Percentiles rank a stretch among this genome's conserved stretches.
phyloP scores from a whole-genome alignment of 345 rosid species.

The Trapa bicornis region DNA sequence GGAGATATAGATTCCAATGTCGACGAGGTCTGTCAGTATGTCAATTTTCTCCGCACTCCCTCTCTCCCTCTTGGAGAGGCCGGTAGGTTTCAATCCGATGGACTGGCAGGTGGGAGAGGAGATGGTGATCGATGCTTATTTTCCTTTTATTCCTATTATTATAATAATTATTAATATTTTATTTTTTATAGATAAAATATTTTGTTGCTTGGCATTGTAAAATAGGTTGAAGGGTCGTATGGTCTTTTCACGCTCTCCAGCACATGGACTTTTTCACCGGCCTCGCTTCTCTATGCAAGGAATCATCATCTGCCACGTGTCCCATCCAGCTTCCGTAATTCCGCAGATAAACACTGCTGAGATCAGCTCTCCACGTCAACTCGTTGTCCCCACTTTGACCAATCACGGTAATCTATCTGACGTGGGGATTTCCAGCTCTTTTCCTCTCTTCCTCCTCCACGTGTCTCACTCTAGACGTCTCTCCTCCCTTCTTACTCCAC shows the following conservation, averaged over 20 bases:
- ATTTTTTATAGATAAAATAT: no score
- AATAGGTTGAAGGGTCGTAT: no score
- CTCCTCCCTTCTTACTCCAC: neutral
- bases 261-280: no score
- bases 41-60: no score
- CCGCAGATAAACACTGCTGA: neutral
- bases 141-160: no score
- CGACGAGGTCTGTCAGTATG: neutral
- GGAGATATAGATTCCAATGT: neutral
- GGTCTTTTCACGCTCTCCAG: no score
- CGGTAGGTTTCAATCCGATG: no score
- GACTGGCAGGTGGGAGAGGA: no score
- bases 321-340: neutral
- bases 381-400: neutral
- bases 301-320: neutral
- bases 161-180: no score
- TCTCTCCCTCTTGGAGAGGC: no score
- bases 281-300: neutral
- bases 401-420: neutral
- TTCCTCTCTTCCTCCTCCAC: slow-evolving; percentile 3
- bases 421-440: neutral
- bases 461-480: neutral
- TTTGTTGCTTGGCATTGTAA: no score
- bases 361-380: slow-evolving; percentile 5
- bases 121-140: no score